Base-by-base conservation (phyloP, 192 early-diverging fungal genomes). In the Coemansia sp. region DNA sequence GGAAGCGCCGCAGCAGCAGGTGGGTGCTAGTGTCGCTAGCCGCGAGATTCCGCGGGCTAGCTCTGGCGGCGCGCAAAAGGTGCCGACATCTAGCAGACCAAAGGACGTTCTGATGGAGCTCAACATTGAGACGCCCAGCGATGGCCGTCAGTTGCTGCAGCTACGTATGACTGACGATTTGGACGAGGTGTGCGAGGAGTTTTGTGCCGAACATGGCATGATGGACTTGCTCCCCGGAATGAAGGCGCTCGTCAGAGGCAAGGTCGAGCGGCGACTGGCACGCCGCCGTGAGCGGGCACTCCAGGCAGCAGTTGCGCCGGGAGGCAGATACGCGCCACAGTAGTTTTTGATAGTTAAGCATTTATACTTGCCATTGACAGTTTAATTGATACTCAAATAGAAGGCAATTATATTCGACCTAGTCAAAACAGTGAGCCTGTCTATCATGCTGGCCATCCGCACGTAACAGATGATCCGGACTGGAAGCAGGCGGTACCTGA, bases 51-150 rank as follows among this genome's bases (percentile, higher is more conserved):
- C 69, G 2, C 73, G 78, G 0, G 69, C 78, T 28, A 80, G 78
- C 53, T 33, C 35, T 19, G 21, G 65, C 19, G 73, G 63, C 19
- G 33, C n/a, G 4, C 19, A 23, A 14, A 57, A 40, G 58, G 19
- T 39, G 13, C 14, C 52, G 0, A 70, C 62, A n/a, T 32, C 67
- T n/a, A 43, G 57, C n/a, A 69, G 73, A 10, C 49, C 78, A 21
- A 80, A 72, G 53, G 73, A 75, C 38, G 73, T 80, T 1, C 49
- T 80, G 62, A 80, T 80, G 78, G 78, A 80, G 73, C 70, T 80
- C 37, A 80, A 80, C 59, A 80, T 80, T n/a, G 78, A 80, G 53
- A 80, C 78, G 3, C 78, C 78, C 1, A 35, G 72, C 21, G 58
- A 75, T 26, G 78, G 78, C 30, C 73, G 73, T 33, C 73, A 80